phyloP scores from a whole-genome alignment of 768 basidiomycete species.

The Russula sp. region DNA sequence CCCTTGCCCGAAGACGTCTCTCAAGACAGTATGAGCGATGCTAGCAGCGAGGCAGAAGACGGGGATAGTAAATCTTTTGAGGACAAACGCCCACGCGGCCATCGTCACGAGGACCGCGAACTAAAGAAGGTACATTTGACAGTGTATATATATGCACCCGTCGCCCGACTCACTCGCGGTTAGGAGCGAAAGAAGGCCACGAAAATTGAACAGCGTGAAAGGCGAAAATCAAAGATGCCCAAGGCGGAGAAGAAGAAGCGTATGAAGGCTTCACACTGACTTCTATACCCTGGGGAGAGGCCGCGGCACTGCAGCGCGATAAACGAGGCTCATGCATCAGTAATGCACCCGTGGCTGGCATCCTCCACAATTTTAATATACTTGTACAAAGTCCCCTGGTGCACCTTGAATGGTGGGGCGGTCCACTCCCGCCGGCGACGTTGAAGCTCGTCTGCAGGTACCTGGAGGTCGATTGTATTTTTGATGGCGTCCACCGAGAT shows the following conservation, averaged over 20 bases:
- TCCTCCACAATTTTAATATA: slow-evolving; percentile 85
- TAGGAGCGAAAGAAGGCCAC: slow-evolving; percentile 89
- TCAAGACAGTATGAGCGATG: slow-evolving; percentile 32
- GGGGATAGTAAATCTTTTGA: slow-evolving; percentile 32
- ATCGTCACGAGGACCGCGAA: slow-evolving; percentile 88
- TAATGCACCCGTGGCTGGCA: slow-evolving; percentile 89
- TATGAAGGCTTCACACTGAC: slow-evolving; percentile 47
- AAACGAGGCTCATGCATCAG: slow-evolving; percentile 53
- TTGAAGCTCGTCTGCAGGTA: slow-evolving; percentile 75
- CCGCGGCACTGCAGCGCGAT: not conserved
- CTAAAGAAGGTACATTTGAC: slow-evolving; percentile 65
- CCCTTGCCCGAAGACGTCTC: slow-evolving; percentile 9
- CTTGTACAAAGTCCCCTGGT: slow-evolving; percentile 81
- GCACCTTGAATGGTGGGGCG: slow-evolving; percentile 79
- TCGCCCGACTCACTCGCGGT: slow-evolving; percentile 14
- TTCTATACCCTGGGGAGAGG: not conserved
- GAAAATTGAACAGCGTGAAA: slow-evolving; percentile 84
- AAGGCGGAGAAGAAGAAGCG: slow-evolving; percentile 90
- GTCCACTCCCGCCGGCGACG: slow-evolving; percentile 67
- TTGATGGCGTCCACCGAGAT: slow-evolving; percentile 85
- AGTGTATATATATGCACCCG: not conserved
- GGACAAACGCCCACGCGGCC: slow-evolving; percentile 69
- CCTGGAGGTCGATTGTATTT: slow-evolving; percentile 74
- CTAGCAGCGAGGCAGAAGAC: slow-evolving; percentile 35
- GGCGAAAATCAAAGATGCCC: slow-evolving; percentile 88